Base-by-base conservation (phyloP, 1,284 basidiomycete species). In the Meira miltonrushii region DNA sequence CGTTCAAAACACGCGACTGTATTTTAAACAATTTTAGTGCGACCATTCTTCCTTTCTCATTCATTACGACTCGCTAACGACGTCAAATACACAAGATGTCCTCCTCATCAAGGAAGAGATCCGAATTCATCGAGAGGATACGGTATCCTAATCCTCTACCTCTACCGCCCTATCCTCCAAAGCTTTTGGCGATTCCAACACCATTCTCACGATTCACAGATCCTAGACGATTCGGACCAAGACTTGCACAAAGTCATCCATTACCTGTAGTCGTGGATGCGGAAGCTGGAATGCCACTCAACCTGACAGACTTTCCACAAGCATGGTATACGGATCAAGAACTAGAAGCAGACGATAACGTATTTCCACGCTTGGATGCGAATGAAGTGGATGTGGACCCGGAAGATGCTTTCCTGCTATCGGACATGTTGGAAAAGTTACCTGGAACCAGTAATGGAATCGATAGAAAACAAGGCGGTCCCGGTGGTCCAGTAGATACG, bases 91-190 rank as follows among this genome's bases (percentile, higher is more conserved):
- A 44, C 17, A 44, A 23, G 9, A 17, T 33, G 28, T 33, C 28
- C 28, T 33, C 28, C 8, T 33, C 19, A 9, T 52, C 50, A 38
- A 52, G 23, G 8, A 55, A 41, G 15, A 60, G 57, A 38, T 13
- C 58, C 39, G 75, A 78, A 54, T 66, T 74, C 55, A 75, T 78
- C 65, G 75, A 77, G 57, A 64, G 75, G 50, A 64, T 74, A 54
- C 65, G 72, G 39, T 78, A 77, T 44, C 73, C 74, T 15, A 78
- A 78, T 56, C 75, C 75, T 13, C 67, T 78, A n/a, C 75, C 75
- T 2, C 66, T 71, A n/a, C 68, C 75, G 12, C 75, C 74, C 41
- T 77, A 74, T 57, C 67, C 75, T 12, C 73, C 75, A 38, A 77
- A 75, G 58, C 69, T 77, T 38, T 59, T 74, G 51, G 66, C 61